Conservation (phyloP, 768 basidiomycete species). For the Tulasnella sp. region DNA sequence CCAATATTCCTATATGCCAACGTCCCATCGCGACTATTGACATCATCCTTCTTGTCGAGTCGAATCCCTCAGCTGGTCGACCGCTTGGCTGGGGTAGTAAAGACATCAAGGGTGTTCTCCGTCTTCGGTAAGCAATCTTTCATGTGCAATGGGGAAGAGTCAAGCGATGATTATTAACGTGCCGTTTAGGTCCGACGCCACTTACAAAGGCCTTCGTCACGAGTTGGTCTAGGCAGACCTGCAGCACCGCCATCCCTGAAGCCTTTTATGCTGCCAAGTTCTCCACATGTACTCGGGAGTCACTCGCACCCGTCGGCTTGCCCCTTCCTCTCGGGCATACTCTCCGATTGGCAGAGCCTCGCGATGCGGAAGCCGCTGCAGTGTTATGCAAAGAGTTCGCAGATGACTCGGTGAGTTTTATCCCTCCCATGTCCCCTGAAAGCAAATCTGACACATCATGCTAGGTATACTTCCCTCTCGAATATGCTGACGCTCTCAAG, state of each 20-base stretch:
- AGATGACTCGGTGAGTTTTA: conserved; percentile 40
- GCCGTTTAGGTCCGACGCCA: conserved; percentile 30
- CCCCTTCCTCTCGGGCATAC: conserved; percentile 30
- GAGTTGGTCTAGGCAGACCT: conserved; percentile 40
- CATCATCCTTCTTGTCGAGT: conserved; percentile 29
- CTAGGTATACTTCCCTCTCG: conserved; percentile 49
- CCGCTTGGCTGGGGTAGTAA: conserved; percentile 31
- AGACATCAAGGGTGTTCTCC: conserved; percentile 36
- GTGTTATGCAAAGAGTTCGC: conserved; percentile 48
- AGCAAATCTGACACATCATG: neutral
- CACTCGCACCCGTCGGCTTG: conserved; percentile 26
- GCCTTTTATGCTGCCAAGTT: conserved; percentile 58
- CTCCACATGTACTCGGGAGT: conserved; percentile 41
- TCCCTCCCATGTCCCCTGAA: conserved; percentile 2
- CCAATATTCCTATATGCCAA: conserved; percentile 54
- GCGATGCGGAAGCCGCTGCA: conserved; percentile 37
- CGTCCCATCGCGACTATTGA: conserved; percentile 28
- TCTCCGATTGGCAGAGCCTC: conserved; percentile 35
- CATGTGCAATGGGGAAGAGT: neutral
- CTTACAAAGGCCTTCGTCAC: conserved; percentile 39
- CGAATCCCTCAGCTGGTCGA: conserved; percentile 37
- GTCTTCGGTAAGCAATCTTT: conserved; percentile 36
- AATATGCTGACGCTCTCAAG: conserved; percentile 30
- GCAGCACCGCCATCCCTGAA: conserved; percentile 28
- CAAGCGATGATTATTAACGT: conserved; percentile 4